These are phyloP conservation scores for Nothopassalora personata DNA, from an alignment of 2,329 filamentous ascomycete genomes.

Conservation along the genomic window DNA sequence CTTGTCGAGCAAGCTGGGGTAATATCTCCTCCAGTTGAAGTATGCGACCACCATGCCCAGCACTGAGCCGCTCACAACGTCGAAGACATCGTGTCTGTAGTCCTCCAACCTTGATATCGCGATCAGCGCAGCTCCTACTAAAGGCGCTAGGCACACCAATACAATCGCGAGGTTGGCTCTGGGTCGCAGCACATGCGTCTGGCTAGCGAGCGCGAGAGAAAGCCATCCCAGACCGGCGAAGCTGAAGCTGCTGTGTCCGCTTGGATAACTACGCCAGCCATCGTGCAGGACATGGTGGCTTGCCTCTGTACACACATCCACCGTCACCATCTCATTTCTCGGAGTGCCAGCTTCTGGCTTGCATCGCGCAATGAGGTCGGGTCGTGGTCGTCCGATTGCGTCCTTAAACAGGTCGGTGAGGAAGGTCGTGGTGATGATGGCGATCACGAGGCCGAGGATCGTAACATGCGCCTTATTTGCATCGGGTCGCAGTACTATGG, in stretches of 20 bases:
- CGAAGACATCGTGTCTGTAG: conserved; percentile 60
- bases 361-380: conserved; percentile 84
- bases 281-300: conserved; percentile 67
- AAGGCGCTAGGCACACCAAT: conserved; percentile 50
- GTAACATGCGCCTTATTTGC: conserved; percentile 80
- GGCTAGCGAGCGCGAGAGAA: conserved; percentile 51
- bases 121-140: conserved; percentile 55
- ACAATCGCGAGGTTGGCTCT: conserved; percentile 53
- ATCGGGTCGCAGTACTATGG: conserved; percentile 56
- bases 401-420: conserved; percentile 91
- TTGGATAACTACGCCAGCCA: conserved; percentile 78
- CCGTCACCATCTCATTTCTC: conserved; percentile 51
- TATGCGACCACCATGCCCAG: conserved; percentile 52
- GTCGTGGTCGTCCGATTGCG: conserved; percentile 72
- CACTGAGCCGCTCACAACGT: conserved; percentile 53
- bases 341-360: conserved; percentile 59
- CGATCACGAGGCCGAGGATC: conserved; percentile 72
- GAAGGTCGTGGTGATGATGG: conserved; percentile 67
- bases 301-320: conserved; percentile 67
- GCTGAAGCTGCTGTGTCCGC: conserved; percentile 72
- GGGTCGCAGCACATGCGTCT: conserved; percentile 56
- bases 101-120: conserved; percentile 59
- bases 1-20: conserved; percentile 47
- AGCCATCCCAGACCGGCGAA: conserved; percentile 75
- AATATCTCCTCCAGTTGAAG: conserved; percentile 58